phyloP scores from a whole-genome alignment of 139 green algal genomes.

The Ettlia oleoabundans region DNA sequence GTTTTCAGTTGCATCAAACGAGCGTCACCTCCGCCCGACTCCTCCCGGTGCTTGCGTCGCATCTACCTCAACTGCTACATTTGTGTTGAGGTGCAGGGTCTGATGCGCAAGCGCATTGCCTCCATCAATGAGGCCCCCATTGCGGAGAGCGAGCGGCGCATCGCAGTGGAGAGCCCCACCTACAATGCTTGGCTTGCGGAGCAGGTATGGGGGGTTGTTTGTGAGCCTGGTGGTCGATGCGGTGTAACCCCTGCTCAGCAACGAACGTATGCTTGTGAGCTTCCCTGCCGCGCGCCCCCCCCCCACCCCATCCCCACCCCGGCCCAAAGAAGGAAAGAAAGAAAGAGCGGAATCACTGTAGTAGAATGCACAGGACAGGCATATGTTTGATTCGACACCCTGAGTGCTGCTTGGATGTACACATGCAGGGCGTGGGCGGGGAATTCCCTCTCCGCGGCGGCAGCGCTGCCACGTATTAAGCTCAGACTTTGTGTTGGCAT shows the following conservation, averaged over 20 bases:
- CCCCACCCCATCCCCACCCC: too few relatives aligned
- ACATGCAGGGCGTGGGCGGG: constrained; percentile 35
- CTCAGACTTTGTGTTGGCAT: background rate
- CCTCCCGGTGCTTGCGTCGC: background rate
- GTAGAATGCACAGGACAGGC: too few relatives aligned
- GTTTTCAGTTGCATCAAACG: background rate
- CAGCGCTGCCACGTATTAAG: constrained; percentile 34
- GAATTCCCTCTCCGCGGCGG: constrained; percentile 42
- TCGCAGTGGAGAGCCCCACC: constrained; percentile 20
- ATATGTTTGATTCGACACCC: background rate
- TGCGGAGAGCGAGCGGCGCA: constrained; percentile 25
- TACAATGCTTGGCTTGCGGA: constrained; percentile 45
- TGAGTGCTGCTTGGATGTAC: too few relatives aligned
- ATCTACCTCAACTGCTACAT: background rate
- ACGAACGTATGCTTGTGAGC: too few relatives aligned
- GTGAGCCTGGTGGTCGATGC: too few relatives aligned
- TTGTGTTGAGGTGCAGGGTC: constrained; percentile 2
- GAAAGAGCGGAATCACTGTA: too few relatives aligned
- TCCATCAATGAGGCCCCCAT: constrained; percentile 57
- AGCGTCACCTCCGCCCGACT: background rate
- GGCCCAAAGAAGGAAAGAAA: too few relatives aligned
- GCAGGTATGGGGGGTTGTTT: too few relatives aligned
- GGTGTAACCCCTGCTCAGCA: too few relatives aligned
- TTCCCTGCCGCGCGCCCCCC: too few relatives aligned
- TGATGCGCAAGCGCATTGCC: constrained; percentile 55